Conservation (phyloP, 202 grass and related monocot species). For the Schoenoplectus triqueter region DNA sequence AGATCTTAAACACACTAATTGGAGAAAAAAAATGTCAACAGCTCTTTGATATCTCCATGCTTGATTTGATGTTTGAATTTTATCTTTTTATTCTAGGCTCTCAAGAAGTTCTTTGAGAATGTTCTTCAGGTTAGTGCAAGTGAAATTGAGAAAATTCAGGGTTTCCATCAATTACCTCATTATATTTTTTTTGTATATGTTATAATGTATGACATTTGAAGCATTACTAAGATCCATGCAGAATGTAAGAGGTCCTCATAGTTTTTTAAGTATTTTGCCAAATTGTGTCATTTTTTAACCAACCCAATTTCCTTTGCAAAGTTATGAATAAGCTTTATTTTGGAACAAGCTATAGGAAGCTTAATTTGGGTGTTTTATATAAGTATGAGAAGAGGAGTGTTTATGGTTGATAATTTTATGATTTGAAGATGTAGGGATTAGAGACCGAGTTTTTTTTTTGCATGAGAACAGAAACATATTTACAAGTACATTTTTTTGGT, state of each 20-base stretch:
- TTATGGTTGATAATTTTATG: slow-evolving; percentile 22
- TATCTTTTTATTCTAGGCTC: slow-evolving; percentile 59
- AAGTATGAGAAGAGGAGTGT: neutral
- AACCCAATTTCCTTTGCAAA: neutral
- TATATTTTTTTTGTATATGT: neutral
- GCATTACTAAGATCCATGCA: neutral
- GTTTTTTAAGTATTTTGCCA: neutral
- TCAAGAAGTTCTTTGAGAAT: slow-evolving; percentile 96
- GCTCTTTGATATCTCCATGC: neutral
- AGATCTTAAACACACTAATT: neutral
- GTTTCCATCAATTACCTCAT: neutral
- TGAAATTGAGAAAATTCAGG: neutral
- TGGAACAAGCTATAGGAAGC: neutral
- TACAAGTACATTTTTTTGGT: neutral
- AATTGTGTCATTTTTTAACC: neutral
- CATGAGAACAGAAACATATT: neutral
- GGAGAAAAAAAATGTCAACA: neutral
- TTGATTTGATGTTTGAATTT: slow-evolving; percentile 44
- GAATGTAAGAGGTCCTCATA: slow-evolving; percentile 4
- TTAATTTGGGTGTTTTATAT: neutral
- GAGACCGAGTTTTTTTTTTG: neutral
- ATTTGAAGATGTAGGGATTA: neutral
- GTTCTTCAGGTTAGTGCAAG: slow-evolving; percentile 75
- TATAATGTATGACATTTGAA: neutral
- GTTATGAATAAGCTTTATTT: neutral